Conservation (phyloP, 164 flowering plant genomes). For the Brasenia schreberi region DNA sequence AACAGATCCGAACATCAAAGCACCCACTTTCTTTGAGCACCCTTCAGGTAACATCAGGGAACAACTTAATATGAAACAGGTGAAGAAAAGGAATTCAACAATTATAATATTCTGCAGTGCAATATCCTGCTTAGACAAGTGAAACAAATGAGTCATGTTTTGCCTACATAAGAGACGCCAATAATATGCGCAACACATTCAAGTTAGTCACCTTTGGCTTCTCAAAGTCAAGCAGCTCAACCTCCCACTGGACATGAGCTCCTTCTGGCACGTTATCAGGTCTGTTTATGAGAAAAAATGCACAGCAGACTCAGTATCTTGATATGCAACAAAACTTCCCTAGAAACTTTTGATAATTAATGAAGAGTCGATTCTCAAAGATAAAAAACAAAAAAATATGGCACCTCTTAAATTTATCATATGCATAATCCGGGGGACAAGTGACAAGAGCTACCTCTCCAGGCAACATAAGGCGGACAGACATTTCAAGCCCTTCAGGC, state of each 20-base stretch:
- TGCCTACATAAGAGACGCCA: no score
- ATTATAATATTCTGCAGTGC: no score
- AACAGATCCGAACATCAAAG: no score
- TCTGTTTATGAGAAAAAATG: constrained; percentile 23
- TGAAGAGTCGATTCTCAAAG: not conserved
- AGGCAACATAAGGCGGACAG: constrained; percentile 90
- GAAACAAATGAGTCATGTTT: no score
- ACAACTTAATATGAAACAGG: no score
- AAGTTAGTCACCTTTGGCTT: constrained; percentile 56
- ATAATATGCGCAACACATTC: not conserved
- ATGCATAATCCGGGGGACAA: constrained; percentile 99
- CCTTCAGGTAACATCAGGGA: no score
- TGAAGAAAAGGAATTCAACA: no score
- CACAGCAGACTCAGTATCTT: not conserved
- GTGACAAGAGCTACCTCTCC: constrained; percentile 84
- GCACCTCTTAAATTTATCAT: constrained; percentile 88
- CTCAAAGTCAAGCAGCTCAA: constrained; percentile 93
- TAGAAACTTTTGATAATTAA: not conserved
- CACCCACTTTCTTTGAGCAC: no score
- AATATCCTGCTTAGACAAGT: no score
- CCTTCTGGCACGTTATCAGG: constrained; percentile 89
- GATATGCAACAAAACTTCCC: not conserved
- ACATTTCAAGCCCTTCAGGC: constrained; percentile 98
- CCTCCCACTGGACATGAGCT: constrained; percentile 88
- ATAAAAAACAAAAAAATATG: no score